Conservation (phyloP, 2,329 filamentous ascomycete species). For the Stachybotrys chlorohalonatus region DNA sequence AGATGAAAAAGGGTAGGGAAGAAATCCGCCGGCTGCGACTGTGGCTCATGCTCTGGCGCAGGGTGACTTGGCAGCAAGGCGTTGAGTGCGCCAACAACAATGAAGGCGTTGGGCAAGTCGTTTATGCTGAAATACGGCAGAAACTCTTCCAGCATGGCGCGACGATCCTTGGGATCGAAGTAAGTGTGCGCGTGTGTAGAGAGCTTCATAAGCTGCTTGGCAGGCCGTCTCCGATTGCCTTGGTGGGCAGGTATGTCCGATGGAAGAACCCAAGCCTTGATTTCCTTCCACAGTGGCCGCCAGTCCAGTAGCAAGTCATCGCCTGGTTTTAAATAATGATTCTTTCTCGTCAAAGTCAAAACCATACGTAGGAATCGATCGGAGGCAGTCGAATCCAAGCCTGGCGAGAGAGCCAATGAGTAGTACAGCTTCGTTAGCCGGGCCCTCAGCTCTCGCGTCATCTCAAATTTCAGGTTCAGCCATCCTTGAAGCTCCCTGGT, state of each 20-base stretch:
- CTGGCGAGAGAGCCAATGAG: slow-evolving; percentile 82
- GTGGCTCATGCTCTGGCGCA: slow-evolving; percentile 58
- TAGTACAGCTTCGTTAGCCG: slow-evolving; percentile 89
- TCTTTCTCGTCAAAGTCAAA: slow-evolving; percentile 87
- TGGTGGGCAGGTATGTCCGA: slow-evolving; percentile 66
- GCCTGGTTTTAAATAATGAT: slow-evolving; percentile 86
- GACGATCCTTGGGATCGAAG: slow-evolving; percentile 81
- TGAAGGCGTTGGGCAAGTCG: slow-evolving; percentile 83
- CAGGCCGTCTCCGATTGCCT: slow-evolving; percentile 41
- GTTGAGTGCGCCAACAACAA: slow-evolving; percentile 83
- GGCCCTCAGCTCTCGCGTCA: slow-evolving; percentile 73
- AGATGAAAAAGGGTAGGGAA: slow-evolving; percentile 92
- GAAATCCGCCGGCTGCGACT: slow-evolving; percentile 81
- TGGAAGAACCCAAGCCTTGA: slow-evolving; percentile 84
- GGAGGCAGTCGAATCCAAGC: slow-evolving; percentile 69
- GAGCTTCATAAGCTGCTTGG: slow-evolving; percentile 71
- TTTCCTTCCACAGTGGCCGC: slow-evolving; percentile 84
- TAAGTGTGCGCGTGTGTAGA: slow-evolving; percentile 86
- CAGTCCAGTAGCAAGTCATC: slow-evolving; percentile 90
- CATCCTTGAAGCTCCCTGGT: slow-evolving; percentile 91
- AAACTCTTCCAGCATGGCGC: slow-evolving; percentile 71
- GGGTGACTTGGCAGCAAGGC: slow-evolving; percentile 79
- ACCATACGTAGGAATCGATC: slow-evolving; percentile 98
- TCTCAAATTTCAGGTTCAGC: slow-evolving; percentile 95
- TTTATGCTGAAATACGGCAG: slow-evolving; percentile 88